phyloP scores from a whole-genome alignment of 768 basidiomycete genomes.

The Tulasnella sp. region DNA sequence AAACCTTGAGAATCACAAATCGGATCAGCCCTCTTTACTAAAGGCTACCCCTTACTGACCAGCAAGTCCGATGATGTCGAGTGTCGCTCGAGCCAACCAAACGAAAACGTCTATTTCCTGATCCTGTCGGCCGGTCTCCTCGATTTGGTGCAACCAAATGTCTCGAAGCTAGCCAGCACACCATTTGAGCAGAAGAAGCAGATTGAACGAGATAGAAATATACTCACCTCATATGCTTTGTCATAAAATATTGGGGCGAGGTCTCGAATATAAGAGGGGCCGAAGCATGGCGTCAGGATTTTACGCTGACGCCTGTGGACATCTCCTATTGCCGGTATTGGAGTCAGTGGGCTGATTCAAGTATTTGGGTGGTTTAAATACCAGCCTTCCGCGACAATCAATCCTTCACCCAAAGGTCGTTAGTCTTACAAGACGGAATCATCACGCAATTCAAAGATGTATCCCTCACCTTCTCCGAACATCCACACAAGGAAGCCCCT shows the following conservation, averaged over 20 bases:
- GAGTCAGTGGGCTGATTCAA: background rate
- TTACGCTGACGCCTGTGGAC: background rate
- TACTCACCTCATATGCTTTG: conserved; percentile 33
- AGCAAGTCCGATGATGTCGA: background rate
- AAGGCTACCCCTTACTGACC: background rate
- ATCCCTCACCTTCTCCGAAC: background rate
- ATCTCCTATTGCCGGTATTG: background rate
- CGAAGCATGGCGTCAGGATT: conserved; percentile 48
- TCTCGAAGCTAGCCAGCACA: background rate
- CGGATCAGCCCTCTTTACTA: no score
- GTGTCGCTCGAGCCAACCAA: background rate
- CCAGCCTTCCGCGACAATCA: background rate
- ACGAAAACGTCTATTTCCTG: background rate
- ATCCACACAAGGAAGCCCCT: background rate
- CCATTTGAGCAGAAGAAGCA: background rate
- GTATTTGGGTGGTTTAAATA: background rate
- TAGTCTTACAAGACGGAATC: background rate
- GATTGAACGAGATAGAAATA: background rate
- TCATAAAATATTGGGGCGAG: conserved; percentile 45
- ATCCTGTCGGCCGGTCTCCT: background rate
- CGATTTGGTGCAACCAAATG: background rate
- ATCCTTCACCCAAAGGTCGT: background rate
- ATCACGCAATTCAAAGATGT: background rate
- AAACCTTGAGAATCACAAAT: no score
- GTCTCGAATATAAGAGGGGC: conserved; percentile 43